Base-by-base conservation (phyloP, 441 rosid species). In the Aquilaria agallochum region DNA sequence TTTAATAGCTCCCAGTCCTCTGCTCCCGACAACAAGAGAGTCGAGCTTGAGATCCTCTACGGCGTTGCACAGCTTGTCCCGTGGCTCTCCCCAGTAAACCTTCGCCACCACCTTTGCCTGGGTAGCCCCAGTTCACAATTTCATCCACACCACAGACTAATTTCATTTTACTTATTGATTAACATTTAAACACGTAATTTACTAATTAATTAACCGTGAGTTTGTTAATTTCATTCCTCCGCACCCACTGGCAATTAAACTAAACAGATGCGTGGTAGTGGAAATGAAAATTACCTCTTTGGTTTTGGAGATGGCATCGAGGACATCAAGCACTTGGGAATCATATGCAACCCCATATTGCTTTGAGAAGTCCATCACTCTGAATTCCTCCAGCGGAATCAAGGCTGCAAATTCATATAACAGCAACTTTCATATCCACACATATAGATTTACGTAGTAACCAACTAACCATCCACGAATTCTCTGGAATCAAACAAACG, bases 11-110 rank as follows among this genome's bases (percentile, higher is more conserved):
- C 87, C 78, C 9, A 82, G 63, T 2, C 87, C 84, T 57, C 87
- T 69, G 68, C 84, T 79, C 63, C 83, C 87, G 1, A 82, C 70
- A 11, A 79, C 79, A 45, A 82, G 77, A 0, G 74, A 62, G 59
- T 77, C 72, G 15, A 82, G 73, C 69, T 72, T 72, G 11, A 82
- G 75, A 66, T 79, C 67, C 13, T 74, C 77, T 53, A 77, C 80
- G 2, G 87, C 77, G 20, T 73, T 71, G 51, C 79, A 65, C 50
- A 79, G 9, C 72, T 82, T 79, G 67, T 82, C 87, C 68, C 82
- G 72, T 36, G 87, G 77, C 65, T 82, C 84, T 5, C 87, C 87
- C 83, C 84, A 82, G 15, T 77, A 77, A 3, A 82, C 79, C 72
- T 82, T 82, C 1, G 80, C 82, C 62, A 63, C 74, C 66, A 79